A percentile compares a stretch with the other conserved stretches of the same genome.
These are phyloP conservation scores for Ramularia endophylla DNA, from an alignment of 2,329 filamentous ascomycete genomes.

Conservation along the genomic window DNA sequence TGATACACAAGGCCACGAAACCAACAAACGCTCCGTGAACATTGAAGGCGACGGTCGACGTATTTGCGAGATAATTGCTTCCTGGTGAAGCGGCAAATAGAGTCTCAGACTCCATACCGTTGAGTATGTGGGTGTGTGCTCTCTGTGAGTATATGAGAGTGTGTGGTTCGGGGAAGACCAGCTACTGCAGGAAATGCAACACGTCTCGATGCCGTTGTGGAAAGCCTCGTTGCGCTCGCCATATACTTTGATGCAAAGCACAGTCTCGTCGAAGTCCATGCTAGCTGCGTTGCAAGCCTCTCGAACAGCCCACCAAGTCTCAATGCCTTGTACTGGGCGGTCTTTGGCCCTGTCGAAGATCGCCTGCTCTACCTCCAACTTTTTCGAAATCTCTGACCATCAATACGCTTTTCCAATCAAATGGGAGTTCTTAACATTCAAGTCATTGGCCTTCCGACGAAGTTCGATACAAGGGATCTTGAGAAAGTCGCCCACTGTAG, in stretches of 20 bases:
- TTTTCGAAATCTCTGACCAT: background rate
- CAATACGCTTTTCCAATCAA: background rate
- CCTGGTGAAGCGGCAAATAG: too few species aligned
- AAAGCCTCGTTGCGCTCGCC: background rate
- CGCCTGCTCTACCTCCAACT: background rate
- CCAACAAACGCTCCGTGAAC: too few species aligned
- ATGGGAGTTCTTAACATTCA: background rate
- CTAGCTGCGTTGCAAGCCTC: background rate
- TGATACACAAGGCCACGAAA: too few species aligned
- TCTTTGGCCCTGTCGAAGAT: background rate
- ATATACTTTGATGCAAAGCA: background rate
- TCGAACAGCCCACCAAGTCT: background rate
- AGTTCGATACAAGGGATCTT: background rate
- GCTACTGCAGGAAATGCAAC: too few species aligned
- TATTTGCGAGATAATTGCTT: too few species aligned
- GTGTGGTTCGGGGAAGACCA: too few species aligned
- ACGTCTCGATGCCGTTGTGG: slow-evolving; percentile 1
- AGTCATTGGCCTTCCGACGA: background rate
- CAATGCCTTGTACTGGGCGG: background rate
- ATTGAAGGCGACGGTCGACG: too few species aligned
- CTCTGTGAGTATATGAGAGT: too few species aligned
- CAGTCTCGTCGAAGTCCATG: background rate
- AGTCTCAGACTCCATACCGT: too few species aligned
- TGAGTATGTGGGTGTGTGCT: too few species aligned
- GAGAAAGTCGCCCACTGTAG: background rate